Evolutionary conservation across 2,329 filamentous ascomycete genomes (phyloP), one percentile per base, ranked within the genome.

Genomic region (Lachnellula cervina): DNA sequence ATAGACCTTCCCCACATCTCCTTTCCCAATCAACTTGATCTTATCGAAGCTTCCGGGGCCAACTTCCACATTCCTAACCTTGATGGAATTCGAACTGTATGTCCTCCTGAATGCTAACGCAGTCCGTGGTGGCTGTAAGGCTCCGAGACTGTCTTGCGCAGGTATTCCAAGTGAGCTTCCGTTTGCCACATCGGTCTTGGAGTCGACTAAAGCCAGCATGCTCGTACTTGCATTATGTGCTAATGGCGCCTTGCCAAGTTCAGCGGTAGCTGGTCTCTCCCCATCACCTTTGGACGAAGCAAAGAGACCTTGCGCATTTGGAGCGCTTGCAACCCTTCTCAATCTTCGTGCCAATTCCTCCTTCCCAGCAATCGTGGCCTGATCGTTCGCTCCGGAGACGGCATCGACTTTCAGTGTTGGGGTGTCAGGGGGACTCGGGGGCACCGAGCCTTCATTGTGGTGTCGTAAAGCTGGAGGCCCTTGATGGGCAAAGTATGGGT

Each of bases 21-120:
- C 94, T 77, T 99, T 99, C 55, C 94, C 94, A 69, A 99, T 97
- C 74, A 99, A 81, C 74, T 99, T 99, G 74, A 99, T 97, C 82
- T 99, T 99, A 79, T 99, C 94, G 68, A 99, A 99, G 71, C 93
- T 97, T 60, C 89, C 81, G 0, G 94, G 94, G 0, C 91, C 89
- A 37, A 99, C 94, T 74, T 99, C 94, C 48, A 99, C 94, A 71
- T 96, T 91, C 66, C 94, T 84, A 63, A 97, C 90, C 75, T 99
- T 99, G 79, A 99, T 99, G 42, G 94, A 97, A 73, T 97, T 99
- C 63, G 93, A 97, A 74, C 94, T 97, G 73, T 99, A 99, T 2
- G 94, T 99, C 70, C 94, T 83, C 68, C 94, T 82, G 75, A 97
- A 99, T 19, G 90, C 85, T 49, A 90, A 79, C 17, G 83, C 80